These are phyloP conservation scores for Hypomontagnella submonticulosa DNA, from an alignment of 495 filamentous ascomycete species.

Conservation along the genomic window DNA sequence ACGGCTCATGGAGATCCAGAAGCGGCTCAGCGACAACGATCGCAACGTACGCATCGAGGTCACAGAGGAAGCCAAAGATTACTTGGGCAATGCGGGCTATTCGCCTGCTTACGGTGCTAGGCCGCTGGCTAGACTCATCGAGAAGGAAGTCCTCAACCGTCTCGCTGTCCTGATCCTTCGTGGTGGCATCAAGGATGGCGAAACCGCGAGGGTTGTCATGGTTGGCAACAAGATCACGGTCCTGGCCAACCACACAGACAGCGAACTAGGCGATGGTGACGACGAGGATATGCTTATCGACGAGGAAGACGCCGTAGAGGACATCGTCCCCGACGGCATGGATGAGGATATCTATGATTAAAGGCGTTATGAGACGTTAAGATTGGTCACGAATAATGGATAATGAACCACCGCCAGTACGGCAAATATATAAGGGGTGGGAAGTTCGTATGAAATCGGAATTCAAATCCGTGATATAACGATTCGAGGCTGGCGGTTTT, in stretches of 20 bases:
- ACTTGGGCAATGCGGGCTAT: conserved; percentile 88
- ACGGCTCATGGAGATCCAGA: conserved; percentile 88
- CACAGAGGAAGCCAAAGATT: conserved; percentile 85
- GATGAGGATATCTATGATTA: conserved; percentile 78
- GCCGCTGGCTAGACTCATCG: conserved; percentile 87
- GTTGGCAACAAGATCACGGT: conserved; percentile 78
- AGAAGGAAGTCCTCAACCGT: conserved; percentile 94
- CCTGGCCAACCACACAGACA: conserved; percentile 79
- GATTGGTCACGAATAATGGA: conserved; percentile 14
- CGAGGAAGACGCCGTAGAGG: conserved; percentile 74
- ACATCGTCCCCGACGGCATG: conserved; percentile 76
- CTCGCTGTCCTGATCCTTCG: conserved; percentile 89
- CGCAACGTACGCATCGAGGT: conserved; percentile 83
- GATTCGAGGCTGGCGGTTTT: neutral
- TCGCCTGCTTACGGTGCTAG: conserved; percentile 93
- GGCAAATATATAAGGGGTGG: neutral
- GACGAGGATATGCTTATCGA: conserved; percentile 74
- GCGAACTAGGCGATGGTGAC: conserved; percentile 66
- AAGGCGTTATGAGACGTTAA: conserved; percentile 4
- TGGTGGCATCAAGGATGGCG: conserved; percentile 85
- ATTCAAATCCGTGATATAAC: neutral
- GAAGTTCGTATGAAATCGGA: neutral
- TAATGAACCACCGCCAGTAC: conserved; percentile 11
- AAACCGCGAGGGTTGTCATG: conserved; percentile 80
- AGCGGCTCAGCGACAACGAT: conserved; percentile 80